Percentiles rank a stretch among this genome's conserved stretches.
phyloP scores from a whole-genome alignment of 768 basidiomycete species.

The Mycena epipterygia region DNA sequence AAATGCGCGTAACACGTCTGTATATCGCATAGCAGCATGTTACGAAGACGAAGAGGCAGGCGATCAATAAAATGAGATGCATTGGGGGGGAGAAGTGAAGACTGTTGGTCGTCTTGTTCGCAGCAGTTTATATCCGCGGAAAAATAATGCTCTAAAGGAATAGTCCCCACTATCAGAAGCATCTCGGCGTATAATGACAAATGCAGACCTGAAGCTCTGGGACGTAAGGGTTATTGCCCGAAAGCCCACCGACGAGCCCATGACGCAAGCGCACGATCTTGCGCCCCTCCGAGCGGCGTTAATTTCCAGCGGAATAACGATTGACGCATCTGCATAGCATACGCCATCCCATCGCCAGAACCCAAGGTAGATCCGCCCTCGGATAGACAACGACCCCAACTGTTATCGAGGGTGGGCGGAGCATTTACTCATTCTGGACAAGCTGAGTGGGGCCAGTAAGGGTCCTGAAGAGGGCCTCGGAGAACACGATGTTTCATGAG shows the following conservation, averaged over 20 bases:
- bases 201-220: constrained; percentile 20
- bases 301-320: constrained; percentile 19
- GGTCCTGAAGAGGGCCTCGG: constrained; percentile 31
- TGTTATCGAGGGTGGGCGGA: constrained; percentile 1
- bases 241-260: constrained; percentile 21
- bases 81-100: constrained; percentile 29
- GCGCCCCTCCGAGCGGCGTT: constrained; percentile 33
- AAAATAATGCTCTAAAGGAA: constrained; percentile 22
- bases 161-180: constrained; percentile 29
- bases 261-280: constrained; percentile 29
- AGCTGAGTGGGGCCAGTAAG: not conserved
- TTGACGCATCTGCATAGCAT: constrained; percentile 10
- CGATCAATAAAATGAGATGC: constrained; percentile 30
- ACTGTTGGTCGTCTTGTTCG: constrained; percentile 26
- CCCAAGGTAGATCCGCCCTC: constrained; percentile 8
- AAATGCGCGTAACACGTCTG: constrained; percentile 48
- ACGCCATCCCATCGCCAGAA: constrained; percentile 10
- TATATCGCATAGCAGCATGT: constrained; percentile 44
- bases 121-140: constrained; percentile 38
- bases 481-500: constrained; percentile 18
- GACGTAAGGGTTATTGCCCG: constrained; percentile 30
- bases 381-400: not conserved
- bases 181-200: constrained; percentile 33
- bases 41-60: constrained; percentile 19
- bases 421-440: constrained; percentile 14